Percentiles rank a stretch among this genome's conserved stretches.
Conservation (phyloP, 192 early-diverging fungal genomes). For the Kickxella alabastrina region DNA sequence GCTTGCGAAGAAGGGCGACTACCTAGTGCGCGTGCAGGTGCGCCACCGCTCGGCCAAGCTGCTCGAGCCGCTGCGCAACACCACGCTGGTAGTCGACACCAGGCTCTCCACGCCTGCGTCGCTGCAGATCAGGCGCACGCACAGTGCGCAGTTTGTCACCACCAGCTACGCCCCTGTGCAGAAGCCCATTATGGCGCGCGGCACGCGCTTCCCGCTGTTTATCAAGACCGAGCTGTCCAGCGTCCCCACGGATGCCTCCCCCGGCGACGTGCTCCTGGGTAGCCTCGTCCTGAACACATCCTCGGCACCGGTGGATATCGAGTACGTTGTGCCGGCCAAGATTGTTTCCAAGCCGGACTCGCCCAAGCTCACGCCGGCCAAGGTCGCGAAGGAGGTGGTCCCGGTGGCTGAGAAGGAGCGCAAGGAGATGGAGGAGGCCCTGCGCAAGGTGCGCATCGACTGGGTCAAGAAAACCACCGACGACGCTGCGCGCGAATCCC, state of each 20-base stretch:
- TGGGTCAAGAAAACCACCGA: constrained; percentile 77
- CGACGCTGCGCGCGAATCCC: constrained; percentile 53
- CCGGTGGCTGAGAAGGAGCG: constrained; percentile 52
- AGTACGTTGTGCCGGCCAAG: constrained; percentile 44
- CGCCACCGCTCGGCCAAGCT: constrained; percentile 60
- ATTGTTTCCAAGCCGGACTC: background rate
- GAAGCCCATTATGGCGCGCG: constrained; percentile 57
- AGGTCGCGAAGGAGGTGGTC: constrained; percentile 32
- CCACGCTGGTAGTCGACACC: constrained; percentile 63
- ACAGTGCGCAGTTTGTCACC: constrained; percentile 53
- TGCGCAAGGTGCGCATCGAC: constrained; percentile 74
- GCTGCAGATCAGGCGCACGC: constrained; percentile 10
- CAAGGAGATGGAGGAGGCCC: constrained; percentile 60
- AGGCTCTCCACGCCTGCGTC: constrained; percentile 54
- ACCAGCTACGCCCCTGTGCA: constrained; percentile 54
- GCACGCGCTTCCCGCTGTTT: constrained; percentile 46
- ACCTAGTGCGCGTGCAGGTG: constrained; percentile 77
- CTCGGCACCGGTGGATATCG: constrained; percentile 41
- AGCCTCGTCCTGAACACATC: constrained; percentile 53
- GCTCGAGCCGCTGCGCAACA: constrained; percentile 71
- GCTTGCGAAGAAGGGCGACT: constrained; percentile 75
- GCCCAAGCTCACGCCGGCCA: constrained; percentile 40
- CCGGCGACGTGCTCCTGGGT: constrained; percentile 79
- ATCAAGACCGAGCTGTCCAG: constrained; percentile 18
- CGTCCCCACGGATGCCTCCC: constrained; percentile 63